Base-by-base conservation (phyloP, 768 basidiomycete species). In the Ephemerocybe angulata region DNA sequence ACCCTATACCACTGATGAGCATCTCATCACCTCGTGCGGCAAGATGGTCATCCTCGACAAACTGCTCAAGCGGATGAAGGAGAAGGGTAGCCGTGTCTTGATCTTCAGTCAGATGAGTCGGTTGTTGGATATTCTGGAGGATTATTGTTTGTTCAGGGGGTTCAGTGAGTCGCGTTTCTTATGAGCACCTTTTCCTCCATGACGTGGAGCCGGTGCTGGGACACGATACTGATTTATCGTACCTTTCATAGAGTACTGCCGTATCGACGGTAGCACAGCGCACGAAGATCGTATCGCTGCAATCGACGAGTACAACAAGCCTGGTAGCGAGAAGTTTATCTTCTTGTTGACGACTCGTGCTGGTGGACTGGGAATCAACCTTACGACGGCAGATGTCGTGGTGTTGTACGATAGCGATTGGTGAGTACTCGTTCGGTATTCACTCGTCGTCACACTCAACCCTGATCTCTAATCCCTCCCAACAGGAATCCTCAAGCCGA, bases 61-160 rank as follows among this genome's bases (percentile, higher is more conserved):
- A 69, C 78, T 99, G 0, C 82, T 98, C 19, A 76, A 77, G 54
- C 84, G 80, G 30, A 88, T 98, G 91, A 93, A 91, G 64, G 85
- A 73, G 22, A 94, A 94, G 67, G 95, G 93, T n/a, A 96, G 93
- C 2, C 84, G 96, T 7, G 90, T 94, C 3, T 82, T 98, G 60
- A 97, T 99, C 57, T 99, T 99, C 76, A 96, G 93, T 63, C 97
- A 98, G 70, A 98, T 99, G 97, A 95, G 92, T 71, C 87, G 97
- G n/a, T 90, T 98, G 55, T 79, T 98, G 47, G 97, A 99, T 69
- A 98, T 99, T 55, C 70, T 99, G 42, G 96, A 98, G 67, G 96
- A 98, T 66, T 98, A 95, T 70, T 98, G 94, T 70, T 75, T 96
- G 57, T 99, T 98, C 76, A 77, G 95, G 43, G 73, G 74, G 53